Evolutionary conservation across 1,284 basidiomycete genomes (phyloP).

Genomic region (Ganoderma lingzhi): DNA sequence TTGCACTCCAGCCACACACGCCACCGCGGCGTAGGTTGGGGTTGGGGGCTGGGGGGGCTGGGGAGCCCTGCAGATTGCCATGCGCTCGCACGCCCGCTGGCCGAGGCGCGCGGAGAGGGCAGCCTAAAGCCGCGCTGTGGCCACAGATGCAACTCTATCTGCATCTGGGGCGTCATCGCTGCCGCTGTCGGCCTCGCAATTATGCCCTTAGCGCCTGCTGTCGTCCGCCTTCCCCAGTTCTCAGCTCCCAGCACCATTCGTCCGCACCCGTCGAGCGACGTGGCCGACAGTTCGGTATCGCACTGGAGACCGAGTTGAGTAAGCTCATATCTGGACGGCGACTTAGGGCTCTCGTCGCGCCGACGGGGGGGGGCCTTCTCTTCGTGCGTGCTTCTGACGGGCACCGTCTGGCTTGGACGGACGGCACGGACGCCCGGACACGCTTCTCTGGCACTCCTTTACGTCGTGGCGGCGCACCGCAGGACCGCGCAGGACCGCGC

Average conservation of each 20-base stretch:
- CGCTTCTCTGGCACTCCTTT: slow-evolving; percentile 22
- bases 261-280: background rate
- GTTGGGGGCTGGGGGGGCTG: background rate
- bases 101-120: slow-evolving; percentile 1
- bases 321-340: slow-evolving; percentile 6
- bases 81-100: slow-evolving; percentile 1
- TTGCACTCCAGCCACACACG: background rate
- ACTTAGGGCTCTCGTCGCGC: slow-evolving; percentile 5
- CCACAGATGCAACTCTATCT: slow-evolving; percentile 8
- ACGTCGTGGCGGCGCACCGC: slow-evolving; percentile 24
- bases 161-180: slow-evolving; percentile 11
- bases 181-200: background rate
- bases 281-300: background rate
- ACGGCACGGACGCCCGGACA: slow-evolving; percentile 21
- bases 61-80: background rate
- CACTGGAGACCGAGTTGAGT: slow-evolving; percentile 1
- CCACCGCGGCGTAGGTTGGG: slow-evolving; percentile 5
- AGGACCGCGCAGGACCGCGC: slow-evolving; percentile 12
- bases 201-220: background rate
- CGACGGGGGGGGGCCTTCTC: background rate
- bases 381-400: slow-evolving; percentile 4
- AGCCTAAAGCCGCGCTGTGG: slow-evolving; percentile 1
- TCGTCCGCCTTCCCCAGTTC: background rate
- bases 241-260: background rate
- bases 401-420: slow-evolving; percentile 12